Percentiles rank a stretch among this genome's conserved stretches.
Evolutionary conservation across 768 basidiomycete genomes (phyloP).

Genomic region (Mycena rosella): DNA sequence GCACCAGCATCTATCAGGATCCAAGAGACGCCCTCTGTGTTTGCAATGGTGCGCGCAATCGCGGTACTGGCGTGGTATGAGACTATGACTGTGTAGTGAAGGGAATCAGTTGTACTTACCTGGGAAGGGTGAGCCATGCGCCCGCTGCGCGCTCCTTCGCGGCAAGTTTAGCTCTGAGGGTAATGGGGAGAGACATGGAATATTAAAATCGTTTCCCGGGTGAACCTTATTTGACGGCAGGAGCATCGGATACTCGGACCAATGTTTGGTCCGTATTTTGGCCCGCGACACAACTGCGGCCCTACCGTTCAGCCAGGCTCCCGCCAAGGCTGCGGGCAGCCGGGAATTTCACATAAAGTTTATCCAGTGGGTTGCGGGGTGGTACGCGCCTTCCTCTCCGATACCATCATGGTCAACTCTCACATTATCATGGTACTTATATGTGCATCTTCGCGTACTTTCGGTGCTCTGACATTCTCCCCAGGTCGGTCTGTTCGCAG

Average conservation of each 20-base stretch:
- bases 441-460: background rate
- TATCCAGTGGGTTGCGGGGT: background rate
- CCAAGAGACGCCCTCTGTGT: slow-evolving; percentile 15
- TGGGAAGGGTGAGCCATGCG: slow-evolving; percentile 21
- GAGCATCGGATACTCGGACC: background rate
- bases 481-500: slow-evolving; percentile 1
- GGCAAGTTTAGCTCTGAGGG: background rate
- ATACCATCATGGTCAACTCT: background rate
- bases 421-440: background rate
- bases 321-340: too few relatives aligned
- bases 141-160: slow-evolving; percentile 1
- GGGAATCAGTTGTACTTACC: background rate
- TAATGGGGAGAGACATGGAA: background rate
- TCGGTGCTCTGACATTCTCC: background rate
- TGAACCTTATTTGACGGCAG: background rate
- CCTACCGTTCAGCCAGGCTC: too few relatives aligned
- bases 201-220: background rate
- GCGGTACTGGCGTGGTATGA: background rate
- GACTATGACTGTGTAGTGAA: background rate
- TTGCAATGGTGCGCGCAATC: slow-evolving; percentile 9
- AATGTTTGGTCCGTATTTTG: too few relatives aligned
- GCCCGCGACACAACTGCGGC: too few relatives aligned
- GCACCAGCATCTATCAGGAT: slow-evolving; percentile 18
- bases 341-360: background rate
- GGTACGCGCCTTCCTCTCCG: background rate